These are phyloP conservation scores for Rhexocercosporidium sp. DNA, from an alignment of 2,329 filamentous ascomycete species.

Conservation along the genomic window DNA sequence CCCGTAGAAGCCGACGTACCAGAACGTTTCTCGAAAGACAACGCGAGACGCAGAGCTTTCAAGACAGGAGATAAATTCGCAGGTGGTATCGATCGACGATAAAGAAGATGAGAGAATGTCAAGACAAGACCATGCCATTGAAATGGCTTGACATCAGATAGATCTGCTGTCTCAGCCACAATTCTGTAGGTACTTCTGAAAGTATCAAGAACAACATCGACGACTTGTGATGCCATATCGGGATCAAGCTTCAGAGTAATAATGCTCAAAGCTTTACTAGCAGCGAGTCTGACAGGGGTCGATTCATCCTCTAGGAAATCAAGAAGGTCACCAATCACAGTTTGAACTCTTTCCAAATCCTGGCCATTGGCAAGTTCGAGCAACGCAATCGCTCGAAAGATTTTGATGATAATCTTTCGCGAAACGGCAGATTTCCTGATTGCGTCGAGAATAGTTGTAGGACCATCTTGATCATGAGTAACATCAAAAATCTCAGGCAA, in stretches of 20 bases:
- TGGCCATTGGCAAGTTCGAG: slow-evolving; percentile 50
- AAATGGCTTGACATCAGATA: slow-evolving; percentile 78
- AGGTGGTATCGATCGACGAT: slow-evolving; percentile 79
- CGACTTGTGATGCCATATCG: slow-evolving; percentile 84
- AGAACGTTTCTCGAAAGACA: slow-evolving; percentile 88
- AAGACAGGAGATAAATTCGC: slow-evolving; percentile 75
- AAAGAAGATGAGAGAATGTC: slow-evolving; percentile 84
- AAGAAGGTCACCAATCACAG: slow-evolving; percentile 80
- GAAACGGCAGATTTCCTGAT: slow-evolving; percentile 78
- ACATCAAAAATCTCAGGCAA: slow-evolving; percentile 69
- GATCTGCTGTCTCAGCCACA: slow-evolving; percentile 38
- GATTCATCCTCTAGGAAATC: slow-evolving; percentile 83
- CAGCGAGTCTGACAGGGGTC: slow-evolving; percentile 86
- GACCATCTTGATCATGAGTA: slow-evolving; percentile 51
- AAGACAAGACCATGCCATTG: slow-evolving; percentile 94
- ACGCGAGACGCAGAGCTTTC: slow-evolving; percentile 75
- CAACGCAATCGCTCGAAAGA: slow-evolving; percentile 75
- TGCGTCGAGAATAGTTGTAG: slow-evolving; percentile 50
- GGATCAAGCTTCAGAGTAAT: slow-evolving; percentile 80
- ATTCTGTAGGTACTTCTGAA: slow-evolving; percentile 56
- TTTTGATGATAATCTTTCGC: slow-evolving; percentile 83
- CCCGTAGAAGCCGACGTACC: slow-evolving; percentile 83
- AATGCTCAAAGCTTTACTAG: slow-evolving; percentile 90
- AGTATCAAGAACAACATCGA: slow-evolving; percentile 82
- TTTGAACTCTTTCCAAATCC: slow-evolving; percentile 67